Conservation (phyloP, 2,329 filamentous ascomycete species). For the Graphilbum ipis-grandicollis region DNA sequence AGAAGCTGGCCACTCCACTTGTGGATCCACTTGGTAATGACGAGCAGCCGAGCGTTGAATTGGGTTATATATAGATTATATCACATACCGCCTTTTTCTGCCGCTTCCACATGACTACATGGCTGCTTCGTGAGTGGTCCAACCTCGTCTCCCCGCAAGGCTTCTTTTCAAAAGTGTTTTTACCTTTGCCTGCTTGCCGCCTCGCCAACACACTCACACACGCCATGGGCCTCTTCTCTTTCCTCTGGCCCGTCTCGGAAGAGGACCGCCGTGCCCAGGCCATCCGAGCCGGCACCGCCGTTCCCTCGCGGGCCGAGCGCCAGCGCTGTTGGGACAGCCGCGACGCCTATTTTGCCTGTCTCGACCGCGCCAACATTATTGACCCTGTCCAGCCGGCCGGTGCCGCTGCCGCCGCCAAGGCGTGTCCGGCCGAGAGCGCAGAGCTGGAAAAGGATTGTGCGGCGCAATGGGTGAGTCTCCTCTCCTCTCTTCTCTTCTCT, state of each 20-base stretch:
- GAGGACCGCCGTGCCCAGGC: slow-evolving; percentile 32
- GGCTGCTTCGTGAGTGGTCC: no score
- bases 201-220: background rate
- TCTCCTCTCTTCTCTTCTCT: no score
- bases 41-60: no score
- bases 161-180: background rate
- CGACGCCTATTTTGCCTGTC: slow-evolving; percentile 74
- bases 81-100: background rate
- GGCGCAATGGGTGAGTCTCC: slow-evolving; percentile 61
- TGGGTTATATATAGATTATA: no score
- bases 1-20: no score
- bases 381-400: slow-evolving; percentile 38
- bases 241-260: slow-evolving; percentile 14
- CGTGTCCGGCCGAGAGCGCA: slow-evolving; percentile 22
- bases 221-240: slow-evolving; percentile 34
- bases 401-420: slow-evolving; percentile 18
- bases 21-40: no score
- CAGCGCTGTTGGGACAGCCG: slow-evolving; percentile 77
- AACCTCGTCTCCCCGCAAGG: no score
- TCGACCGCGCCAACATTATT: slow-evolving; percentile 66
- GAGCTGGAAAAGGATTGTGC: slow-evolving; percentile 77
- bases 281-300: slow-evolving; percentile 42
- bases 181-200: no score
- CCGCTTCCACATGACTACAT: no score
- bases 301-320: slow-evolving; percentile 72